Evolutionary conservation across 164 flowering plant genomes (phyloP).

Genomic region (Stephania cephalantha): DNA sequence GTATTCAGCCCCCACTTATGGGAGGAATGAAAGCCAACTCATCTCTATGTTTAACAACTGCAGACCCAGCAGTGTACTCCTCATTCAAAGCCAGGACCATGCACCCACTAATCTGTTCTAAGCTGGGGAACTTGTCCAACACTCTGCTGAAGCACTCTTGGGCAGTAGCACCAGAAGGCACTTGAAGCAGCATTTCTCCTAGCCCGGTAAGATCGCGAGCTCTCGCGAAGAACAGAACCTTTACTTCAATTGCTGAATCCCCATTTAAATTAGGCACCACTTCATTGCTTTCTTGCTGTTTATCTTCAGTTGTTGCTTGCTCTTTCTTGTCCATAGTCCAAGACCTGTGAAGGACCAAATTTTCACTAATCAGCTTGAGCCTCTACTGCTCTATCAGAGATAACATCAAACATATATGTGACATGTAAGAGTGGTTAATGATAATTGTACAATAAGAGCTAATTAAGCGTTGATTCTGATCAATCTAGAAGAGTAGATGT

Average conservation of each 20-base stretch:
- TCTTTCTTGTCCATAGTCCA: not conserved
- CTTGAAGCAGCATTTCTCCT: constrained; percentile 46
- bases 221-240: constrained; percentile 88
- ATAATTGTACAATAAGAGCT: too few relatives aligned
- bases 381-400: not conserved
- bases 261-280: constrained; percentile 2
- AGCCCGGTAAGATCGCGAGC: constrained; percentile 84
- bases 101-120: constrained; percentile 65
- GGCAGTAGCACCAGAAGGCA: constrained; percentile 63
- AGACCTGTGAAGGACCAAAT: not conserved
- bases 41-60: constrained; percentile 58
- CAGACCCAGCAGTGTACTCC: constrained; percentile 59
- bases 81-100: constrained; percentile 85
- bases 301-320: not conserved
- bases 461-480: too few relatives aligned
- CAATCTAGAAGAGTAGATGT: too few relatives aligned
- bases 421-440: too few relatives aligned
- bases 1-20: constrained; percentile 77
- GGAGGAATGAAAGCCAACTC: constrained; percentile 97
- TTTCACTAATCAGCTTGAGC: not conserved
- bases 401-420: not conserved
- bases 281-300: not conserved
- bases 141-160: constrained; percentile 61
- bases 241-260: constrained; percentile 36
- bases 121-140: constrained; percentile 46